Evolutionary conservation across 2,329 filamentous ascomycete genomes (phyloP).

Genomic region (Ophiocordyceps robertsii): DNA sequence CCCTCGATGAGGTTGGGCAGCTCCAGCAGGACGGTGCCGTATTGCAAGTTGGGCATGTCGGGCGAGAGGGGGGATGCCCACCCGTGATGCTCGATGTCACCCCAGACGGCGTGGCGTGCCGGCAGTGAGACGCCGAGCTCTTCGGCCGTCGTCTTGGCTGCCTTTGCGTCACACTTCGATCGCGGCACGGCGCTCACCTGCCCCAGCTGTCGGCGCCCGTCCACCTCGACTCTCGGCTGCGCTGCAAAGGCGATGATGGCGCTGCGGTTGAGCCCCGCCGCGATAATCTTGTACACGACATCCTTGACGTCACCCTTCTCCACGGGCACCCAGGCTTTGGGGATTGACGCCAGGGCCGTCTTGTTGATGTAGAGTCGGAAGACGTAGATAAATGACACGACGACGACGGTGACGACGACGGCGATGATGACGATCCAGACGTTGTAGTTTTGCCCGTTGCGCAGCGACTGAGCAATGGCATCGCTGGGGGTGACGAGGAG

Average conservation of each 20-base stretch:
- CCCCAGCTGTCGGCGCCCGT: neutral
- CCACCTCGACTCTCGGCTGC: slow-evolving; percentile 15
- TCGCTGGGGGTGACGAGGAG: slow-evolving; percentile 73
- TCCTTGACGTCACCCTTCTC: slow-evolving; percentile 72
- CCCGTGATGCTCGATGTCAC: slow-evolving; percentile 69
- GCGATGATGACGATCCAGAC: slow-evolving; percentile 67
- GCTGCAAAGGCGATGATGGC: slow-evolving; percentile 66
- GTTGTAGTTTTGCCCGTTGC: slow-evolving; percentile 57
- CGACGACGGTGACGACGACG: slow-evolving; percentile 58
- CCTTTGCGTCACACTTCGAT: slow-evolving; percentile 13
- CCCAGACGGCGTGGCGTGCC: slow-evolving; percentile 52
- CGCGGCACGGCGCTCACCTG: neutral
- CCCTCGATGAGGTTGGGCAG: slow-evolving; percentile 85
- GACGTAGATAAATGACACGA: slow-evolving; percentile 66
- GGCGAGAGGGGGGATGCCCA: slow-evolving; percentile 72
- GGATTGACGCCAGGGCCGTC: slow-evolving; percentile 66
- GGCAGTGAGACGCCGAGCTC: slow-evolving; percentile 33
- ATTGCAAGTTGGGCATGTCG: slow-evolving; percentile 72
- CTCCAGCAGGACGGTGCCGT: slow-evolving; percentile 67
- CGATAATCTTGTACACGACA: slow-evolving; percentile 63
- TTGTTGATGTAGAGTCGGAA: slow-evolving; percentile 79
- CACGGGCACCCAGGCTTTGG: slow-evolving; percentile 74
- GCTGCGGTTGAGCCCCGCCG: slow-evolving; percentile 58
- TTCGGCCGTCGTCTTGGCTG: slow-evolving; percentile 21
- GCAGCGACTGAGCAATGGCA: slow-evolving; percentile 62